phyloP scores from a whole-genome alignment of 2,329 filamentous ascomycete species.

The Kalmusia sp. region DNA sequence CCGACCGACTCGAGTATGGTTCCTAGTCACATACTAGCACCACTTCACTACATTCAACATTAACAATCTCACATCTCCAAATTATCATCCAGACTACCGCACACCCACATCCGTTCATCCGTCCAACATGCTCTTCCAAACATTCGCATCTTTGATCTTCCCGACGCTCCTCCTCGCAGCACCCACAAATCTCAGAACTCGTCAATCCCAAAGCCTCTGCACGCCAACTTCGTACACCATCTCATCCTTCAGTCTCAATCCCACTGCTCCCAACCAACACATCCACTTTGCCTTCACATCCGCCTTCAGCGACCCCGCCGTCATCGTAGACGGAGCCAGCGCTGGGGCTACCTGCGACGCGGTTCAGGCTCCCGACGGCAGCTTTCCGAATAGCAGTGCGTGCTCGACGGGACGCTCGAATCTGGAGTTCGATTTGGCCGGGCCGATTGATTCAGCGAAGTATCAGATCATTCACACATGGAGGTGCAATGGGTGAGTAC shows the following conservation, averaged over 20 bases:
- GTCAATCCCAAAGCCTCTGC: slow-evolving; percentile 22
- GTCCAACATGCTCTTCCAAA: slow-evolving; percentile 20
- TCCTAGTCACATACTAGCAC: neutral
- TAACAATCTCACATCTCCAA: slow-evolving; percentile 1
- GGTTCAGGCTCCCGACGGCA: slow-evolving; percentile 10
- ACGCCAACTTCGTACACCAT: slow-evolving; percentile 34
- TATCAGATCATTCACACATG: slow-evolving; percentile 38
- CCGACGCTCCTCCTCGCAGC: slow-evolving; percentile 25
- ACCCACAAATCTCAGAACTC: slow-evolving; percentile 16
- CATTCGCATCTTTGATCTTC: slow-evolving; percentile 24
- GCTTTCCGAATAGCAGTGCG: slow-evolving; percentile 28
- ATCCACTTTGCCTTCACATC: slow-evolving; percentile 36
- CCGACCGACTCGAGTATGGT: too few species aligned
- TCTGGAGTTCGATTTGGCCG: slow-evolving; percentile 31
- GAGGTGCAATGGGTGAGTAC: slow-evolving; percentile 36
- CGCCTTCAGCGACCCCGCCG: slow-evolving; percentile 20
- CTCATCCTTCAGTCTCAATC: slow-evolving; percentile 26
- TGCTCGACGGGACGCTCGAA: slow-evolving; percentile 26
- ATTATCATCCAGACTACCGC: neutral
- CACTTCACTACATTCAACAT: neutral
- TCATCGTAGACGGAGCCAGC: slow-evolving; percentile 25
- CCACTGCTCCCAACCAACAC: slow-evolving; percentile 11
- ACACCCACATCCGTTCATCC: too few species aligned
- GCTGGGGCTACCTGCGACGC: slow-evolving; percentile 27
- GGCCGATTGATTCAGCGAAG: slow-evolving; percentile 22